Evolutionary conservation across 257 asterid genomes (phyloP), one percentile per base, ranked within the genome.

Genomic region (Echium plantagineum): DNA sequence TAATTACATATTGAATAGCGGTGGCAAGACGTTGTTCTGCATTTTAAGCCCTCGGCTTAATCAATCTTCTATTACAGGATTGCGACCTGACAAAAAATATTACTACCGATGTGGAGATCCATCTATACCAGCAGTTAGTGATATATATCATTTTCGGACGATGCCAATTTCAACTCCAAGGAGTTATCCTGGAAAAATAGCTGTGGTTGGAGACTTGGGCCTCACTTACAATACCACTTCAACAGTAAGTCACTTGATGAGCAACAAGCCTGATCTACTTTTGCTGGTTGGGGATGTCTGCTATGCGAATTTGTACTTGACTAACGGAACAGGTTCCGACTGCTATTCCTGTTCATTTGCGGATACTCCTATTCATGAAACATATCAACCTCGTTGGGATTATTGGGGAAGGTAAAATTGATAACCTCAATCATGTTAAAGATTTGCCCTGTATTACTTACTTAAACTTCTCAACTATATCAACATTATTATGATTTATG

Each of bases 341-440:
- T 91, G 98, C 70, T 91, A 91, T 55, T 81, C 98, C 47, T 91
- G 98, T 76, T 78, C 94, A 4, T 91, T 91, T 73, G 21, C 89
- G 0, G 65, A 82, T 70, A 81, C 94, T 58, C 98, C 98, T 32
- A 82, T 88, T 67, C 98, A 85, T 1, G 98, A 91, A 77, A 91
- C 97, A 15, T 91, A 88, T 78, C 98, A 91, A 71, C 98, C 98
- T 48, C 98, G 97, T 53, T 91, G 98, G 98, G 98, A 91, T 78
- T 88, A 79, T 60, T 91, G 98, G 98, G 98, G 98, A 79, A 91
- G 98, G 98, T 91, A 61, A 69, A 35, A 53, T 0, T 28, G 52
- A 38, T 3, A 52, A 20, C 30, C 35, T 35, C 51, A 63, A 52
- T 21, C 6, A 18, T 57, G 28, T 38, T 62, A 35, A 35, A 35